phyloP scores from a whole-genome alignment of 192 early-diverging fungal species.

The Irineochytrium annulatum region DNA sequence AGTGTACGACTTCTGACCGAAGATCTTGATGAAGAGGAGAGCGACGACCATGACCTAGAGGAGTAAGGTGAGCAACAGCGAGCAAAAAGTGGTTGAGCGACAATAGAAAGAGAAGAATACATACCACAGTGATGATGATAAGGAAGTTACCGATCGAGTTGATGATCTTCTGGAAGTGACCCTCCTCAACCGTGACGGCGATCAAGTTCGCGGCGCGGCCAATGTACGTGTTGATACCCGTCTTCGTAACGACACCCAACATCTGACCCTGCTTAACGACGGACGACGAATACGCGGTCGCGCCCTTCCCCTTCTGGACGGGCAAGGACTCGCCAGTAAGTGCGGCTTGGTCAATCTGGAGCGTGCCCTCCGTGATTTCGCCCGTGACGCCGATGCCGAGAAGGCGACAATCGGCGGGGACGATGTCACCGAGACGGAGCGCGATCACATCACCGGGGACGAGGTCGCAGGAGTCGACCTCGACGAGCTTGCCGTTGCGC shows the following conservation, averaged over 20 bases:
- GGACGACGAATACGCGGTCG: constrained; percentile 85
- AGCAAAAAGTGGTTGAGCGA: background rate
- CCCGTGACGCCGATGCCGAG: constrained; percentile 52
- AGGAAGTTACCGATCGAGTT: constrained; percentile 87
- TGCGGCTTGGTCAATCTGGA: constrained; percentile 88
- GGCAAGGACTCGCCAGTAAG: constrained; percentile 93
- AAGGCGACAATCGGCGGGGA: constrained; percentile 87
- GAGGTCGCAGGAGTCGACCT: constrained; percentile 71
- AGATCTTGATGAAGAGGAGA: constrained; percentile 58
- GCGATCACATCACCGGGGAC: constrained; percentile 92
- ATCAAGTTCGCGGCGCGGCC: constrained; percentile 91
- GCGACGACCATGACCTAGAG: constrained; percentile 40
- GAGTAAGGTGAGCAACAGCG: background rate
- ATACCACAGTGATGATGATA: constrained; percentile 59
- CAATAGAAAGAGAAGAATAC: background rate
- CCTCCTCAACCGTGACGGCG: constrained; percentile 82
- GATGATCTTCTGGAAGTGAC: constrained; percentile 91
- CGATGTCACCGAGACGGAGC: constrained; percentile 88
- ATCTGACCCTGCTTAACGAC: constrained; percentile 95
- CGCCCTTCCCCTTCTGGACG: constrained; percentile 76
- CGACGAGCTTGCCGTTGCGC: constrained; percentile 76
- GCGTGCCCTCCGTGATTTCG: constrained; percentile 70
- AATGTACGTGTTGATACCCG: constrained; percentile 89
- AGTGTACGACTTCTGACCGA: constrained; percentile 49
- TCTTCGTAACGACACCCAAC: constrained; percentile 92